These are phyloP conservation scores for Wallacemonas rigidus DNA, from an alignment of 208 protist genomes.

Conservation along the genomic window DNA sequence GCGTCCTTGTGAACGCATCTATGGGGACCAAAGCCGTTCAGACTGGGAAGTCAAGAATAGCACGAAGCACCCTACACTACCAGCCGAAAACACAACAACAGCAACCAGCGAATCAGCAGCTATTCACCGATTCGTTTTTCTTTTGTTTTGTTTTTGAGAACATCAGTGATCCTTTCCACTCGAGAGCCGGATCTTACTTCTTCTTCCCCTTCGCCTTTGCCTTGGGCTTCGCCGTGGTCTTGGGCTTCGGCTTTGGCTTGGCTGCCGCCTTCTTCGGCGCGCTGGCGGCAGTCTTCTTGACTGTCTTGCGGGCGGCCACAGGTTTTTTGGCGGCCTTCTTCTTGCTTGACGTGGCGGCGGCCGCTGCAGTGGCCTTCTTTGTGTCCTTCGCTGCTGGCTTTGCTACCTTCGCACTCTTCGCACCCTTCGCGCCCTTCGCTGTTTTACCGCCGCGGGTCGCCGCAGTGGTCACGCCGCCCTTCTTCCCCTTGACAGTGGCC, in stretches of 20 bases:
- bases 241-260: constrained; percentile 36
- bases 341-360: constrained; percentile 11
- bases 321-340: constrained; percentile 21
- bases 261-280: constrained; percentile 39
- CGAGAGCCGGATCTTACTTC: constrained; percentile 23
- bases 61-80: too few relatives aligned
- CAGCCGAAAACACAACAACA: too few relatives aligned
- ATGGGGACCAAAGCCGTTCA: too few relatives aligned
- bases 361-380: constrained; percentile 28
- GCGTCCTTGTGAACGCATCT: too few relatives aligned
- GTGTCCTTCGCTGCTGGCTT: not conserved
- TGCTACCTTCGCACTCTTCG: constrained; percentile 11
- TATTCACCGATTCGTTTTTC: not conserved
- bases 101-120: too few relatives aligned
- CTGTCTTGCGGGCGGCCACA: constrained; percentile 18
- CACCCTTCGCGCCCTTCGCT: too few relatives aligned
- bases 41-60: too few relatives aligned
- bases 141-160: constrained; percentile 18
- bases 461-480: constrained; percentile 6
- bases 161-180: not conserved
- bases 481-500: constrained; percentile 7
- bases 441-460: too few relatives aligned
- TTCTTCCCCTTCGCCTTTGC: constrained; percentile 36
- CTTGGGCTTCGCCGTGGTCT: constrained; percentile 22
- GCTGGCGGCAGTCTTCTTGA: constrained; percentile 36